Percentiles rank a stretch among this genome's conserved stretches.
Conservation (phyloP, 495 filamentous ascomycete genomes). For the Aspergillus steynii region DNA sequence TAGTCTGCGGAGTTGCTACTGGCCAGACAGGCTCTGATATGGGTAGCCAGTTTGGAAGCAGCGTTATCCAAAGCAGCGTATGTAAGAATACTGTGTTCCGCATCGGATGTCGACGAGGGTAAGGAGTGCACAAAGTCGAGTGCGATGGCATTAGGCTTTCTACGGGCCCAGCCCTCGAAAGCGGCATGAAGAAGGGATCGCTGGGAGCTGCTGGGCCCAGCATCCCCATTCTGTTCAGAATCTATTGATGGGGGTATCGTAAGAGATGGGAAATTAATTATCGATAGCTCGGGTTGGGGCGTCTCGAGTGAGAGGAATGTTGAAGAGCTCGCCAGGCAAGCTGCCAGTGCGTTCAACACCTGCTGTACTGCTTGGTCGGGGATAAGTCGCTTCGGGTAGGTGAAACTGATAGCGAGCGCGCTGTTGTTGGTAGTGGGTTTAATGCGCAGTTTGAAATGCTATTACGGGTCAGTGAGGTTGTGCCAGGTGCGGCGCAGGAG, state of each 20-base stretch:
- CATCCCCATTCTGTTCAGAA: conserved; percentile 1
- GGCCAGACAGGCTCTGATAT: conserved; percentile 18
- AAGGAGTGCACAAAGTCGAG: conserved; percentile 31
- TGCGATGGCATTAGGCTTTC: conserved; percentile 24
- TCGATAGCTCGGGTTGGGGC: conserved; percentile 16
- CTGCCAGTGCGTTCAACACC: conserved; percentile 17
- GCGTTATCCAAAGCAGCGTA: conserved; percentile 26
- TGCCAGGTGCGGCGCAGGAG: background rate
- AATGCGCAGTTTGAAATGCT: conserved; percentile 20
- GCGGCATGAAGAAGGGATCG: conserved; percentile 24
- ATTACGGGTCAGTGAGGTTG: background rate
- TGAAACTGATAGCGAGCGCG: conserved; percentile 16
- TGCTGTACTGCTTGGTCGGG: conserved; percentile 20
- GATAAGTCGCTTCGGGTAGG: conserved; percentile 22
- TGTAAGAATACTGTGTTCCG: conserved; percentile 26
- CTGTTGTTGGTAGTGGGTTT: background rate
- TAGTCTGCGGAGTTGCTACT: conserved; percentile 1
- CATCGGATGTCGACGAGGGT: conserved; percentile 9
- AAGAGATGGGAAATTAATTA: conserved; percentile 26
- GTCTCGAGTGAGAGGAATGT: conserved; percentile 1
- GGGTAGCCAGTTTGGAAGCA: conserved; percentile 22
- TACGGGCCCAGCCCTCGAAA: conserved; percentile 28
- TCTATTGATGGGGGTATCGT: conserved; percentile 21
- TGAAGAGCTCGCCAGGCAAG: conserved; percentile 16
- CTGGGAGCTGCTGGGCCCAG: conserved; percentile 5